These are phyloP conservation scores for Hypoxylon perforatum DNA, from an alignment of 495 filamentous ascomycete genomes.

Conservation along the genomic window DNA sequence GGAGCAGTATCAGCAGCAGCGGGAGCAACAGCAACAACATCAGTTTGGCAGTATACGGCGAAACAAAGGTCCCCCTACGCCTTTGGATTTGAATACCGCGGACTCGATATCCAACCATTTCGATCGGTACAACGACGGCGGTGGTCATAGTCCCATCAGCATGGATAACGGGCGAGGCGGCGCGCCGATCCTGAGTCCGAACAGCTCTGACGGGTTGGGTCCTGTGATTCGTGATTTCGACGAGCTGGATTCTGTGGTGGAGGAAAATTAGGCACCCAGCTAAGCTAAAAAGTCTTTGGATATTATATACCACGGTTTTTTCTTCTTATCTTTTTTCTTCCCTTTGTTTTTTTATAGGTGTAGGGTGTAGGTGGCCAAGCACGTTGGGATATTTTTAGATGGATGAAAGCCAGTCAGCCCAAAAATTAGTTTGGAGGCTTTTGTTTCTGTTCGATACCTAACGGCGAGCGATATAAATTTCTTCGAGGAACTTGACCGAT, in stretches of 20 bases:
- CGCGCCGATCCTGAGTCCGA: constrained; percentile 24
- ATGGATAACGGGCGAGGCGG: constrained; percentile 37
- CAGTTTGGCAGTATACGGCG: constrained; percentile 21
- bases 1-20: constrained; percentile 7
- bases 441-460: no score
- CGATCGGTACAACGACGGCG: constrained; percentile 42
- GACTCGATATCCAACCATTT: constrained; percentile 22
- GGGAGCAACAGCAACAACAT: no score
- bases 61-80: constrained; percentile 27
- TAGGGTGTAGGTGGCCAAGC: no score
- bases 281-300: neutral
- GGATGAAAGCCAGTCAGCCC: no score
- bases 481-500: neutral
- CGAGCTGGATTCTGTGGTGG: constrained; percentile 49
- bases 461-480: no score
- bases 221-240: constrained; percentile 59
- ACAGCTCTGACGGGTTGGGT: constrained; percentile 44
- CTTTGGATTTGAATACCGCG: constrained; percentile 36
- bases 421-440: no score
- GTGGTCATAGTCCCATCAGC: constrained; percentile 44
- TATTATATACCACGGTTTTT: no score
- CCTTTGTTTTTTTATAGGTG: no score
- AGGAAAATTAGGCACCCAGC: constrained; percentile 25
- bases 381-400: no score
- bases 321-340: neutral